These are phyloP conservation scores for Brasenia schreberi DNA, from an alignment of 164 flowering plant species.

Conservation along the genomic window DNA sequence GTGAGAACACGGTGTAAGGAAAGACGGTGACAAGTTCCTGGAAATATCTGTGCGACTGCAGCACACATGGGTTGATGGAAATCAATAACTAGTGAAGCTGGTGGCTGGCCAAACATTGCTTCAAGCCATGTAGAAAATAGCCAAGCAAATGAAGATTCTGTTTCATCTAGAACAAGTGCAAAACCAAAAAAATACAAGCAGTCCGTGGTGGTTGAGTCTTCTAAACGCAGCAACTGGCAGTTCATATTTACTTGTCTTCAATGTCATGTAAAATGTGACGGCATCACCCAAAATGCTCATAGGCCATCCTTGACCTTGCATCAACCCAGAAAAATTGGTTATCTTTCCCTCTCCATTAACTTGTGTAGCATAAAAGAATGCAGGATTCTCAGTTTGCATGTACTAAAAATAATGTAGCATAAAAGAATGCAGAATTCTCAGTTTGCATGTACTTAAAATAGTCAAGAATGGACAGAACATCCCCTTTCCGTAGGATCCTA, in stretches of 20 bases:
- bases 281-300: conserved; percentile 8
- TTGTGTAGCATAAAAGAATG: conserved; percentile 8
- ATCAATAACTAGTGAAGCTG: conserved; percentile 2
- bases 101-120: conserved; percentile 4
- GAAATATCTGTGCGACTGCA: conserved; percentile 5
- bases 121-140: conserved; percentile 6
- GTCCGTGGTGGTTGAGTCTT: conserved; percentile 6
- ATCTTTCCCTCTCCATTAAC: conserved; percentile 3
- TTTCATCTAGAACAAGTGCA: conserved; percentile 5
- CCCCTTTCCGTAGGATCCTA: conserved; percentile 1
- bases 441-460: conserved; percentile 7
- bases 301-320: conserved; percentile 6
- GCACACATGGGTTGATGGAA: conserved; percentile 3
- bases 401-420: conserved; percentile 4
- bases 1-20: not conserved
- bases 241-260: conserved; percentile 1
- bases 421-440: conserved; percentile 7
- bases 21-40: conserved; percentile 4
- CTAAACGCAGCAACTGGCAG: conserved; percentile 4
- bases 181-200: conserved; percentile 5
- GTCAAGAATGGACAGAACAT: conserved; percentile 3
- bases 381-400: conserved; percentile 8
- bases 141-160: conserved; percentile 9
- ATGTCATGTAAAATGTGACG: conserved; percentile 5
- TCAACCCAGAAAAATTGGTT: conserved; percentile 7